Percentiles rank a stretch among this genome's conserved stretches.
phyloP scores from a whole-genome alignment of 441 rosid species.

The Gossypium trilobum region DNA sequence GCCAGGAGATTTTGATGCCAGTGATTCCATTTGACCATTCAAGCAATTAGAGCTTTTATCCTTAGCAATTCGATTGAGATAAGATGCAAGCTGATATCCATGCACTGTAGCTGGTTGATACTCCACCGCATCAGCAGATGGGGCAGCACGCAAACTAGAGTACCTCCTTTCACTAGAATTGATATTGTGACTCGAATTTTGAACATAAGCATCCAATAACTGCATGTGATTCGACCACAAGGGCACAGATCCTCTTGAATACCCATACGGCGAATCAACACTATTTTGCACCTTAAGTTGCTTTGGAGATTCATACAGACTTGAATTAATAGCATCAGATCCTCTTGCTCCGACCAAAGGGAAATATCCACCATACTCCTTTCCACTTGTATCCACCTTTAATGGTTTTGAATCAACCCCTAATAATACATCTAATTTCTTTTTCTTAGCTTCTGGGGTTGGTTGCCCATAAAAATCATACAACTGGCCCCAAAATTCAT shows the following conservation, averaged over 20 bases:
- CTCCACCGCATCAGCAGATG: slow-evolving; percentile 51
- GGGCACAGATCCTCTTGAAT: slow-evolving; percentile 47
- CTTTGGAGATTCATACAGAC: slow-evolving; percentile 44
- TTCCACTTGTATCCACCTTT: slow-evolving; percentile 43
- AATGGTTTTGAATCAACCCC: slow-evolving; percentile 42
- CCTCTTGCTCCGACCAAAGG: slow-evolving; percentile 47
- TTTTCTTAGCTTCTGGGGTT: slow-evolving; percentile 57
- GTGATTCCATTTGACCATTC: slow-evolving; percentile 49
- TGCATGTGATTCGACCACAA: slow-evolving; percentile 46
- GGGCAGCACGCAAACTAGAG: slow-evolving; percentile 54
- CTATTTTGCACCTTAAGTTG: slow-evolving; percentile 47
- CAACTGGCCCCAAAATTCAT: slow-evolving; percentile 92
- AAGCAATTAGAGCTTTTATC: slow-evolving; percentile 40
- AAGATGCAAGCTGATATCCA: slow-evolving; percentile 62
- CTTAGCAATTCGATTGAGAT: slow-evolving; percentile 42
- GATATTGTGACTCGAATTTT: slow-evolving; percentile 34
- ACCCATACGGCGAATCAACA: slow-evolving; percentile 51
- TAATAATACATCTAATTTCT: slow-evolving; percentile 50
- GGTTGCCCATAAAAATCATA: slow-evolving; percentile 69
- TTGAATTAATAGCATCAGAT: slow-evolving; percentile 41
- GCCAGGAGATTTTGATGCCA: slow-evolving; percentile 37
- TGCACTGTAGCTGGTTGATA: slow-evolving; percentile 81
- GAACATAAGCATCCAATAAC: slow-evolving; percentile 47
- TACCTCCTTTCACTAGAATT: slow-evolving; percentile 49
- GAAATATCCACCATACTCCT: slow-evolving; percentile 41